Evolutionary conservation across 768 basidiomycete genomes (phyloP).

Genomic region (Pleurotus citrinopileatus): DNA sequence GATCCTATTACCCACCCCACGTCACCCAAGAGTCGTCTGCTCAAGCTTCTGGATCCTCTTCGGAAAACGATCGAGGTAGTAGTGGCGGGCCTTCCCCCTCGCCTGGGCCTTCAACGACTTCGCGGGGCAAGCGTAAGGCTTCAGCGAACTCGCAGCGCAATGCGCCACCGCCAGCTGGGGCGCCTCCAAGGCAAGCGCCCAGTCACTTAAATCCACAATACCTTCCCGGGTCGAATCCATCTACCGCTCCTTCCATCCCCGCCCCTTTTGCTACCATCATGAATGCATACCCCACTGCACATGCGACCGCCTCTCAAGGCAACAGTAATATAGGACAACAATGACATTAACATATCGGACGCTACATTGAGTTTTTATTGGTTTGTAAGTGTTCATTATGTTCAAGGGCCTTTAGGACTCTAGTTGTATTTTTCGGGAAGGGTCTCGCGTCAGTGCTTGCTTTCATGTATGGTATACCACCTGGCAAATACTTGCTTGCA

Average conservation of each 20-base stretch:
- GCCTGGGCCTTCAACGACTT: conserved; percentile 3
- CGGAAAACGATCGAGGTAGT: background rate
- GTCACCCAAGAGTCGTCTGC: conserved; percentile 9
- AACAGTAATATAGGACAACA: conserved; percentile 13
- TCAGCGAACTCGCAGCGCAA: background rate
- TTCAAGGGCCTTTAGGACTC: background rate
- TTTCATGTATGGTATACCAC: background rate
- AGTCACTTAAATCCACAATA: background rate
- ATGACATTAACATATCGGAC: background rate
- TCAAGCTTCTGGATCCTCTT: conserved; percentile 1
- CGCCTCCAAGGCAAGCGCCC: background rate
- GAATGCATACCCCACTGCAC: conserved; percentile 53
- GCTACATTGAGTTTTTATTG: background rate
- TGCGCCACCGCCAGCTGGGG: background rate
- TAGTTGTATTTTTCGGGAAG: too few species aligned
- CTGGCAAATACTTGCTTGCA: background rate
- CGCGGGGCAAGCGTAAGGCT: conserved; percentile 8
- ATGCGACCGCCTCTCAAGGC: conserved; percentile 16
- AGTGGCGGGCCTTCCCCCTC: conserved; percentile 6
- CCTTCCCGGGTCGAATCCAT: background rate
- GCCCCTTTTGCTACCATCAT: conserved; percentile 67
- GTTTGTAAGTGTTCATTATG: background rate
- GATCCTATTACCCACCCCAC: conserved; percentile 10
- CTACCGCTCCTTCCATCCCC: conserved; percentile 33
- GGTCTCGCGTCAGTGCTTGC: background rate